Conservation (phyloP, 1,139 yeast genomes). For the Saccharomyces hybrid region DNA sequence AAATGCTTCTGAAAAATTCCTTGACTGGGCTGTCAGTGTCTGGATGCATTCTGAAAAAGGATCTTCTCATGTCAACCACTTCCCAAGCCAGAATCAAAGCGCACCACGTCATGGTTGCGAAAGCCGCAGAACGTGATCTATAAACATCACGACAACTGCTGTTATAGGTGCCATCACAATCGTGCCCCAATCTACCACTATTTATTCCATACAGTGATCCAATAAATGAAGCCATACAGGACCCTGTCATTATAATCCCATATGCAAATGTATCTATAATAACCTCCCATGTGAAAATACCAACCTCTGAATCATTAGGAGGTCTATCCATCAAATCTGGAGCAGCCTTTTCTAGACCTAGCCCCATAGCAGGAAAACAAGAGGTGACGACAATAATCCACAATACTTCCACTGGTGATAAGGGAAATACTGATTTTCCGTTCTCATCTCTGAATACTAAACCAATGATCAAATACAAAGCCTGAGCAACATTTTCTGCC, state of each 20-base stretch:
- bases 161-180: constrained; percentile 50
- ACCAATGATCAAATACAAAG: constrained; percentile 67
- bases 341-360: constrained; percentile 96
- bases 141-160: constrained; percentile 58
- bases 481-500: constrained; percentile 87
- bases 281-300: constrained; percentile 66
- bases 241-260: constrained; percentile 66
- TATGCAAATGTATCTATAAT: constrained; percentile 67
- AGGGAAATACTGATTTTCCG: constrained; percentile 65
- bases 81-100: constrained; percentile 86
- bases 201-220: constrained; percentile 62
- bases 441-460: constrained; percentile 71
- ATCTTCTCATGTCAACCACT: constrained; percentile 67
- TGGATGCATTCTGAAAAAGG: constrained; percentile 70
- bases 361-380: constrained; percentile 97
- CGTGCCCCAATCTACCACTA: constrained; percentile 55
- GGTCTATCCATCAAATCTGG: constrained; percentile 93
- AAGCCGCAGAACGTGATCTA: constrained; percentile 73
- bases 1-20: constrained; percentile 54
- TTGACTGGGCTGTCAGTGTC: constrained; percentile 55
- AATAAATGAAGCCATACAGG: constrained; percentile 64
- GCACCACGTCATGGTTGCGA: constrained; percentile 88
- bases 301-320: constrained; percentile 79
- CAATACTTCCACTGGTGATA: constrained; percentile 95
- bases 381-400: constrained; percentile 98